phyloP scores from a whole-genome alignment of 2,329 filamentous ascomycete genomes.

The Xylaria sp. region DNA sequence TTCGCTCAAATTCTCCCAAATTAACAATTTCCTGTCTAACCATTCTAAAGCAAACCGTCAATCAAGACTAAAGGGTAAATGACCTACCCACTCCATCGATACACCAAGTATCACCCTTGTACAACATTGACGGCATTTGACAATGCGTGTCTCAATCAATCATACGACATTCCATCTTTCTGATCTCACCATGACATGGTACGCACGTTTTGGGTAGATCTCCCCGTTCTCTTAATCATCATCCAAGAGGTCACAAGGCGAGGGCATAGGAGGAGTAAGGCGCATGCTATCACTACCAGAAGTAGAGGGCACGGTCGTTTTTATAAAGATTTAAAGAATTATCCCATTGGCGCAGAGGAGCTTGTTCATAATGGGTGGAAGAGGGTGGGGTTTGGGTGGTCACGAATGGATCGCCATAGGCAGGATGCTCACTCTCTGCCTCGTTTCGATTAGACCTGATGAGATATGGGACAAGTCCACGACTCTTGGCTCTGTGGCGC shows the following conservation, averaged over 20 bases:
- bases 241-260: slow-evolving; percentile 16
- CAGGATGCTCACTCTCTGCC: neutral
- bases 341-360: slow-evolving; percentile 16
- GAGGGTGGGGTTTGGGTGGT: slow-evolving; percentile 3
- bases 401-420: slow-evolving; percentile 9
- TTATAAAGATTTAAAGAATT: slow-evolving; percentile 6
- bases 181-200: slow-evolving; percentile 26
- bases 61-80: slow-evolving; percentile 34
- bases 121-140: slow-evolving; percentile 54
- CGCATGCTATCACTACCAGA: slow-evolving; percentile 29
- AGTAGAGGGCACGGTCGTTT: slow-evolving; percentile 33
- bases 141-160: slow-evolving; percentile 15
- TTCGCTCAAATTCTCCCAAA: neutral
- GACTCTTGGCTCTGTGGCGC: slow-evolving; percentile 2
- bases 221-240: slow-evolving; percentile 13
- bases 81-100: slow-evolving; percentile 8
- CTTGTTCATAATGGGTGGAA: slow-evolving; percentile 5
- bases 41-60: slow-evolving; percentile 39
- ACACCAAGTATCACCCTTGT: slow-evolving; percentile 32
- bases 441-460: slow-evolving; percentile 24
- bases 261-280: slow-evolving; percentile 35
- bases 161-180: slow-evolving; percentile 26
- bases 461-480: slow-evolving; percentile 30
- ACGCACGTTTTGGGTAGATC: slow-evolving; percentile 38
- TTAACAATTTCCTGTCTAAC: slow-evolving; percentile 19